Evolutionary conservation across 1,284 basidiomycete genomes (phyloP), one percentile per base, ranked within the genome.

Genomic region (Puccinia novopanici): DNA sequence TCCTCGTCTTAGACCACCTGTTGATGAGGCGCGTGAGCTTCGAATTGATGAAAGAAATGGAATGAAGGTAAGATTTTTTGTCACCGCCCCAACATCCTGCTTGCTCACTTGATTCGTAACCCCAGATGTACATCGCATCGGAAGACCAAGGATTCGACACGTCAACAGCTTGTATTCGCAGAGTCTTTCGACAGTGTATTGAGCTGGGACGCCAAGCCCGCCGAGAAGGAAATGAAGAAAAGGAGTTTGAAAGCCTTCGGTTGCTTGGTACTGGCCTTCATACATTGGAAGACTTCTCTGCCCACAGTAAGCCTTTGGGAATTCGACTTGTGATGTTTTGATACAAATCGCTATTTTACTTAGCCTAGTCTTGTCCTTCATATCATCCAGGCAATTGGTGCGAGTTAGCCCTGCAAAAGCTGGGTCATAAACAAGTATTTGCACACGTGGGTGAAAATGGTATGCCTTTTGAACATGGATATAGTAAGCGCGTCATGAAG

Each of bases 121-220:
- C 6, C 6, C 71, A 88, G 88, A 95, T 95, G 84, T 98, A 96
- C 85, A 95, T 97, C 81, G 93, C 93, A 1, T 95, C 95, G 82
- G 86, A 87, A 84, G 91, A 91, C 89, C 83, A 84, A 27, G 80
- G 54, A 80, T 98, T 94, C 93, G 93, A 94, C 83, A 97, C 95
- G 0, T 94, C 93, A 1, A 92, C 92, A 83, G 91, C 90, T 0
- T 90, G 94, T 30, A 91, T 96, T 45, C 89, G 94, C 57, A 89
- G 92, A 34, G 91, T 90, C 0, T 87, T 98, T n/a, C 89, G 92
- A 83, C 87, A 88, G 50, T 93, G 92, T 84, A 88, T 89, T 82
- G 86, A 88, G 52, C 87, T 81, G 89, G 94, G 88, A 40, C 83
- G 85, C 17, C 87, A 88, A 82, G 89, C 91, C 81, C 87, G 92